Evolutionary conservation across 805 yeast genomes (phyloP), one percentile per base, ranked within the genome.

Genomic region (Wickerhamomyces hampshirensis): DNA sequence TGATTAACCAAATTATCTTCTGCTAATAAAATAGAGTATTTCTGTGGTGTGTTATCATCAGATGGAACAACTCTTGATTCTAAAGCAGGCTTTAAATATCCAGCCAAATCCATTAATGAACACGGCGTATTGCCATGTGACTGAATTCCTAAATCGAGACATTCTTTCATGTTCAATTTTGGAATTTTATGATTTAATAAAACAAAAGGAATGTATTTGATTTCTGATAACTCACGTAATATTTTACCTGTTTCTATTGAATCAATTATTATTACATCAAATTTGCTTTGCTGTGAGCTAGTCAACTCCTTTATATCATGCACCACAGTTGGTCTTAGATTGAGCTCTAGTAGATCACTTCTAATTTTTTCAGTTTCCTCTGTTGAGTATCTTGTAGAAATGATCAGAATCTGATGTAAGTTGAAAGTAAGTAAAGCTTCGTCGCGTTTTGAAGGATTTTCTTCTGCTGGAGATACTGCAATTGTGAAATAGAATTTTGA

Each of bases 41-140:
- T 75, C 37, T 75, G 75, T 16, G 86, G 80, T 24, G 85, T 91
- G 51, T 85, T 93, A 18, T 83, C 73, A 55, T 82, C 83, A 35
- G 81, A 75, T 18, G 93, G 84, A 13, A 86, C 83, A 0, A 87
- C 81, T 40, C 93, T 70, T 12, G 87, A 77, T 54, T 86, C 95
- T 38, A 86, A 62, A 0, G 95, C 95, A 2, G 95, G 94, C 34
- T 85, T 77, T 51, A 86, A 69, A 13, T 86, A 84, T 33, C 86
- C 81, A 4, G 93, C 94, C 47, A 86, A 66, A 51, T 87, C 95
- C 32, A 81, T 74, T 6, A 80, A 75, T 0, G 89, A 75, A 53
- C 95, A 85, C 15, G 95, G 95, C 1, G 91, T 83, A 54, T 84
- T 86, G 32, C 95, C 95, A 56, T 84, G 85, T 0, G 93, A 81